A percentile compares a stretch with the other conserved stretches of the same genome.
Conservation (phyloP, 805 yeast genomes). For the Kodamaea sagamina region DNA sequence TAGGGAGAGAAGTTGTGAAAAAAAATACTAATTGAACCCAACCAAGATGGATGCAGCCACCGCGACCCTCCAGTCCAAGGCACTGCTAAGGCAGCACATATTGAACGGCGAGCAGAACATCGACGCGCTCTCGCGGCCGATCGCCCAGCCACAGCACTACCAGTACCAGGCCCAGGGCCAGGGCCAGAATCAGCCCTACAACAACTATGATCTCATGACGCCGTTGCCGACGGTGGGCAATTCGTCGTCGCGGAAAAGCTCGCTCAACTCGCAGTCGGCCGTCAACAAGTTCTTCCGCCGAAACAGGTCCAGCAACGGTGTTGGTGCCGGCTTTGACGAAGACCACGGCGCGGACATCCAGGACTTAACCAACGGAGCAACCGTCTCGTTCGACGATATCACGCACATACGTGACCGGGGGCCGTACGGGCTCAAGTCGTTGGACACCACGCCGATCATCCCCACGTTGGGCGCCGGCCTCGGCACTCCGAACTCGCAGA, state of each 20-base stretch:
- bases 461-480: slow-evolving; percentile 54
- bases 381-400: slow-evolving; percentile 64
- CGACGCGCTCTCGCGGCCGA: slow-evolving; percentile 22
- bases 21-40: not conserved
- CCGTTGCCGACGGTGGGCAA: slow-evolving; percentile 20
- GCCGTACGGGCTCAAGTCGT: slow-evolving; percentile 50
- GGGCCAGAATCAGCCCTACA: slow-evolving; percentile 12
- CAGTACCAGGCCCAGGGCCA: slow-evolving; percentile 10
- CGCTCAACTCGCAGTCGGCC: slow-evolving; percentile 40
- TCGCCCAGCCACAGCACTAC: slow-evolving; percentile 13
- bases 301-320: slow-evolving; percentile 31
- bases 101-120: slow-evolving; percentile 33
- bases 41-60: slow-evolving; percentile 35
- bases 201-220: slow-evolving; percentile 31
- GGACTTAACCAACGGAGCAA: slow-evolving; percentile 36
- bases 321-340: slow-evolving; percentile 30
- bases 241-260: slow-evolving; percentile 35
- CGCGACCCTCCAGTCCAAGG: slow-evolving; percentile 20
- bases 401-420: slow-evolving; percentile 66
- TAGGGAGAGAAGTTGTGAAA: not conserved
- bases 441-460: slow-evolving; percentile 71
- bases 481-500: slow-evolving; percentile 11
- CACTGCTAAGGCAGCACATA: slow-evolving; percentile 33
- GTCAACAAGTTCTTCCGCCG: slow-evolving; percentile 47
- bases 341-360: slow-evolving; percentile 39